A percentile compares a stretch with the other conserved stretches of the same genome.
Evolutionary conservation across 2,329 filamentous ascomycete species (phyloP).

Genomic region (Aspergillus uvarum): DNA sequence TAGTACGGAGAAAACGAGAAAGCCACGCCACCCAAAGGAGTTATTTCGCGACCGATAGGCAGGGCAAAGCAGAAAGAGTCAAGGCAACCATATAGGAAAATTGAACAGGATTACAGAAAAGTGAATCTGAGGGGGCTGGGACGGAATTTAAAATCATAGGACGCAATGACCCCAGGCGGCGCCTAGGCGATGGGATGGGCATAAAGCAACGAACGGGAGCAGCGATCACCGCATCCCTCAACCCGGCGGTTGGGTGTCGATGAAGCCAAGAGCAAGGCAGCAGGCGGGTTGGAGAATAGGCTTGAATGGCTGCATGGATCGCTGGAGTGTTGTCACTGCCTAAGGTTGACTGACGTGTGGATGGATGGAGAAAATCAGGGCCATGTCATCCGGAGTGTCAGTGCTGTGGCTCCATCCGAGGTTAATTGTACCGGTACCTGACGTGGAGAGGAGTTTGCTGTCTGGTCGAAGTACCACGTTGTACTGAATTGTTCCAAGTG

Average conservation of each 20-base stretch:
- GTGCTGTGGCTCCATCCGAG: not conserved
- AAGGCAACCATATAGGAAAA: not conserved
- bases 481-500: too few species aligned
- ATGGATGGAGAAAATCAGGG: not conserved
- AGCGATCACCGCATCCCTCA: constrained; percentile 8
- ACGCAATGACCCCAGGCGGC: constrained; percentile 13
- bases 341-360: not conserved
- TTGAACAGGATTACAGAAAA: constrained; percentile 2
- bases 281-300: constrained; percentile 10
- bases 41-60: constrained; percentile 7
- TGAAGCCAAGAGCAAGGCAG: constrained; percentile 21
- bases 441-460: not conserved
- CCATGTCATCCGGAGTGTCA: not conserved
- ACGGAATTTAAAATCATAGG: constrained; percentile 10
- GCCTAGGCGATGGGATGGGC: constrained; percentile 20
- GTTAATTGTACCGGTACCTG: not conserved
- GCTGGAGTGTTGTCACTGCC: constrained; percentile 19
- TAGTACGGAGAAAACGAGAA: too few species aligned
- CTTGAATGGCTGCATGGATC: constrained; percentile 21
- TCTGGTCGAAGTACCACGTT: not conserved
- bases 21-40: constrained; percentile 12
- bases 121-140: constrained; percentile 20
- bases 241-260: constrained; percentile 20
- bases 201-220: constrained; percentile 26
- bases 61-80: not conserved